Percentiles rank a stretch among this genome's conserved stretches.
These are phyloP conservation scores for Ustilago trichophora DNA, from an alignment of 1,284 basidiomycete species.

Conservation along the genomic window DNA sequence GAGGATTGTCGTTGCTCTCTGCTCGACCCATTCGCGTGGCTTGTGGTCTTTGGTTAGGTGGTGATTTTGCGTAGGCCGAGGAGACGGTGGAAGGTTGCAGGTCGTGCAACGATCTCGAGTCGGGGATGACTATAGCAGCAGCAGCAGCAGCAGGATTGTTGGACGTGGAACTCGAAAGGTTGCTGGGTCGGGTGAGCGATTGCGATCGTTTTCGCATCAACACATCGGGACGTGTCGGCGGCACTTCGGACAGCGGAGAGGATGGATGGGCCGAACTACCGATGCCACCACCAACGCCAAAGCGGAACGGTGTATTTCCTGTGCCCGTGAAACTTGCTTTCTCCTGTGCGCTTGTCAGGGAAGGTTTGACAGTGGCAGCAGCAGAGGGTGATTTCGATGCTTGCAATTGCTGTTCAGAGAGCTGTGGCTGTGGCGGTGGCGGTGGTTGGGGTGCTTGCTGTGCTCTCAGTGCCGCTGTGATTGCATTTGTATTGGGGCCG, in stretches of 20 bases:
- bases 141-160: not conserved
- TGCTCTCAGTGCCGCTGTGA: conserved; percentile 9
- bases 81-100: not conserved
- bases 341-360: conserved; percentile 13
- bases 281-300: conserved; percentile 57
- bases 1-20: conserved; percentile 6
- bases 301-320: conserved; percentile 61
- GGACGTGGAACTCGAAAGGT: not conserved
- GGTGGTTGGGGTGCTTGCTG: conserved; percentile 11
- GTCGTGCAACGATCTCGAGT: conserved; percentile 16
- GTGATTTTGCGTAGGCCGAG: too few relatives aligned
- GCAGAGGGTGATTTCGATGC: too few relatives aligned
- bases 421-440: not conserved
- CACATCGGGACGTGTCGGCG: conserved; percentile 1
- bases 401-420: too few relatives aligned
- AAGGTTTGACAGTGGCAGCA: too few relatives aligned
- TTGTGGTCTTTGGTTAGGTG: too few relatives aligned
- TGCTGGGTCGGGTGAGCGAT: conserved; percentile 27
- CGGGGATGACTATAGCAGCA: conserved; percentile 22
- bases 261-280: conserved; percentile 33
- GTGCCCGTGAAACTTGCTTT: conserved; percentile 56
- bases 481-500: too few relatives aligned
- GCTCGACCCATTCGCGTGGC: conserved; percentile 16
- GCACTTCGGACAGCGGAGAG: conserved; percentile 6
- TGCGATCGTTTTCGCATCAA: conserved; percentile 31